A percentile compares a stretch with the other conserved stretches of the same genome.
These are phyloP conservation scores for Nicotiana obtusifolia DNA, from an alignment of 257 asterid genomes.

Conservation along the genomic window DNA sequence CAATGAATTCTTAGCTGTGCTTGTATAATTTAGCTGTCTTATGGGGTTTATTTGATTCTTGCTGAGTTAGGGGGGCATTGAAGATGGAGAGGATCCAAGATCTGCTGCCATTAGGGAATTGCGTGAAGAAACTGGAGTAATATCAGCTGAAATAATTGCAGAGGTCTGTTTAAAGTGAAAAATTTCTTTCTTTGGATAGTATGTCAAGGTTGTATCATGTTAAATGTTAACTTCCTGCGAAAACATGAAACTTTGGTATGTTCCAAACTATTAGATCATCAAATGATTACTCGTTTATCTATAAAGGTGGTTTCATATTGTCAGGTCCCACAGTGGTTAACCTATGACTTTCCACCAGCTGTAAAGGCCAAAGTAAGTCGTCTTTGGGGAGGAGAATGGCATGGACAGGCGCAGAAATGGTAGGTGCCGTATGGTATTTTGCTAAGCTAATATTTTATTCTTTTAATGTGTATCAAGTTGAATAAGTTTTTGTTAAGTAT, in stretches of 20 bases:
- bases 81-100: conserved; percentile 92
- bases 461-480: too few species aligned
- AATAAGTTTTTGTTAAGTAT: not conserved
- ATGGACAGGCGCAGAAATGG: conserved; percentile 98
- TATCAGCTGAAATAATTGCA: conserved; percentile 75
- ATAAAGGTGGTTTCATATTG: conserved; percentile 13
- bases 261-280: not conserved
- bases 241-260: not conserved
- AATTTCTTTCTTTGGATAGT: not conserved
- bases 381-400: conserved; percentile 99
- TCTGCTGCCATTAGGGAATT: conserved; percentile 89
- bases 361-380: conserved; percentile 97
- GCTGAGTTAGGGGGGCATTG: conserved; percentile 74
- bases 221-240: not conserved
- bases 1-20: not conserved
- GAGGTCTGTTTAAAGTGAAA: conserved; percentile 61
- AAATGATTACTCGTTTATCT: not conserved
- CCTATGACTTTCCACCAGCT: conserved; percentile 92
- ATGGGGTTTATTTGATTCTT: conserved; percentile 5
- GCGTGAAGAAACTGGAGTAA: conserved; percentile 92
- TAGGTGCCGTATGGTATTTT: conserved; percentile 23
- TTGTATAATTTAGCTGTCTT: not conserved
- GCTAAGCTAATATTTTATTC: not conserved
- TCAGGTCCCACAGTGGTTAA: conserved; percentile 91
- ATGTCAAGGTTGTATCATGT: not conserved